Base-by-base conservation (phyloP, 140 eudicot genomes). In the Bidens hawaiensis region DNA sequence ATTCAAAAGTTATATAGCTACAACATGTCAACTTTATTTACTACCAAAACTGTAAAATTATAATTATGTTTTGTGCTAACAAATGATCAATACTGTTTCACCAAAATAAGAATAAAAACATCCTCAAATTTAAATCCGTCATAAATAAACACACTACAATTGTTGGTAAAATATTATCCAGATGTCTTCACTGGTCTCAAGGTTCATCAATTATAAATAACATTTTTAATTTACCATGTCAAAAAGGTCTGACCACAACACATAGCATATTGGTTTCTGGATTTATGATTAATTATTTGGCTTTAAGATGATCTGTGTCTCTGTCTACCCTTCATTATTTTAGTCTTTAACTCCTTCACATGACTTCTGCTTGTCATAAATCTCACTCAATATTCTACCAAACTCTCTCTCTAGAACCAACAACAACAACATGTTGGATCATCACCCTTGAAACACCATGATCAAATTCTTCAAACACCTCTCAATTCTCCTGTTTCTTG, bases 251-350 rank as follows among this genome's bases (percentile, higher is more conserved):
- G 68, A 62, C n/a, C n/a, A n/a, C n/a, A n/a, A 58, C 64, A 68
- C 59, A 76, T 82, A 71, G 84, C 76, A 84, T 79, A 76, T 84
- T 81, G 84, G 89, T 79, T 70, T 61, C 71, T 75, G 78, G 43
- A 73, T 36, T 54, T 64, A 36, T 49, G 18, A 33, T 41, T 40
- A n/a, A n/a, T 55, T 43, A 78, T 64, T 76, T 59, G 76, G 74
- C 74, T 57, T 69, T 40, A 3, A 25, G 47, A 45, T 78, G 79
- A 83, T 81, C 85, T 78, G 85, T 78, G 71, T 57, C 42, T 75
- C 60, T 73, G 64, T n/a, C n/a, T n/a, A n/a, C 59, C 64, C 66
- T 46, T 47, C 45, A 58, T 53, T 60, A 75, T 75, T 71, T 73
- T 70, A 56, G n/a, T n/a, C 62, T 31, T 54, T 31, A 68, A 80